A percentile compares a stretch with the other conserved stretches of the same genome.
Evolutionary conservation across 495 filamentous ascomycete species (phyloP).

Genomic region (Penicillium subrubescens): DNA sequence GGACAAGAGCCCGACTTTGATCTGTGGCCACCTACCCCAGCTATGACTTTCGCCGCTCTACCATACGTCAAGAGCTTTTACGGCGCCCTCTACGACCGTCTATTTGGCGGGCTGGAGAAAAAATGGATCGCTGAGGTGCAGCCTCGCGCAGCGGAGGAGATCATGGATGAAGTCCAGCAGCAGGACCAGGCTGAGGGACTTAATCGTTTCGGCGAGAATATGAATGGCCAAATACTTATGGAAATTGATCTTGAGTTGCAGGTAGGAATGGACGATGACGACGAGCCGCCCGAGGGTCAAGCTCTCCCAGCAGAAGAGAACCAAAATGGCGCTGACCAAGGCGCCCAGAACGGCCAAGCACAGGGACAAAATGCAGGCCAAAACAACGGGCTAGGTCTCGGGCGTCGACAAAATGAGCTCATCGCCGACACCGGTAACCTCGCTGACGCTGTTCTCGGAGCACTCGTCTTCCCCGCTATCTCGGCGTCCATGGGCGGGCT

Average conservation of each 20-base stretch:
- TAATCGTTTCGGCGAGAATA: slow-evolving; percentile 41
- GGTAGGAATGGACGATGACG: slow-evolving; percentile 45
- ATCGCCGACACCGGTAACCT: slow-evolving; percentile 54
- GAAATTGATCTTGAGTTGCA: slow-evolving; percentile 48
- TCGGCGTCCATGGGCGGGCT: slow-evolving; percentile 69
- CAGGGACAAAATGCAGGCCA: slow-evolving; percentile 25
- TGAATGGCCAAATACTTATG: slow-evolving; percentile 46
- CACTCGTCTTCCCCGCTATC: slow-evolving; percentile 63
- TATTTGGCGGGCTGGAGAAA: slow-evolving; percentile 64
- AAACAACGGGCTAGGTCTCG: slow-evolving; percentile 34
- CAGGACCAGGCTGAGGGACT: slow-evolving; percentile 46
- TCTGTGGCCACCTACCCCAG: slow-evolving; percentile 74
- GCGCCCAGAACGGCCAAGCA: slow-evolving; percentile 28
- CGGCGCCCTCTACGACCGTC: slow-evolving; percentile 61
- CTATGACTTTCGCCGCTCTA: slow-evolving; percentile 67
- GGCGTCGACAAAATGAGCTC: slow-evolving; percentile 47
- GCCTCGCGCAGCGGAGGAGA: slow-evolving; percentile 57
- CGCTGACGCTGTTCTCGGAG: slow-evolving; percentile 60
- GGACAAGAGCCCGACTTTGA: slow-evolving; percentile 45
- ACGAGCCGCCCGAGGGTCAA: slow-evolving; percentile 23
- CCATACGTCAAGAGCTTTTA: slow-evolving; percentile 71
- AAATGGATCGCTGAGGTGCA: slow-evolving; percentile 69
- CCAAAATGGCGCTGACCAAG: slow-evolving; percentile 25
- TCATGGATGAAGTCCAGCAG: slow-evolving; percentile 47
- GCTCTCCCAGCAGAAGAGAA: slow-evolving; percentile 22